phyloP scores from a whole-genome alignment of 2,329 filamentous ascomycete genomes.

The Myriangium duriaei region DNA sequence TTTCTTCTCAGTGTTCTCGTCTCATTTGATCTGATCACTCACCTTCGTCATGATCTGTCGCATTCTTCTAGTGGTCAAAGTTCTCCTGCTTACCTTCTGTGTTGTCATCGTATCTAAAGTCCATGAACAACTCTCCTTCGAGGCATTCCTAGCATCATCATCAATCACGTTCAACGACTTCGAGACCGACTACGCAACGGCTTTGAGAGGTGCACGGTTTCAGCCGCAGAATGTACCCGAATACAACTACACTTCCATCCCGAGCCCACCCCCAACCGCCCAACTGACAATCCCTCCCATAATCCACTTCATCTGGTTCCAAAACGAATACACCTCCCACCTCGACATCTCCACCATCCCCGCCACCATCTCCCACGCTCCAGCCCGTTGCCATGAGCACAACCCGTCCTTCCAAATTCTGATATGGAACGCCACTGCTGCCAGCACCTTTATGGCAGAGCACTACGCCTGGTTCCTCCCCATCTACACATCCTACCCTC shows the following conservation, averaged over 20 bases:
- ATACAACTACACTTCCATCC: conserved; percentile 3
- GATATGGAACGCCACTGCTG: conserved; percentile 13
- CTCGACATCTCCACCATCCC: conserved; percentile 12
- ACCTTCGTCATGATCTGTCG: too few species aligned
- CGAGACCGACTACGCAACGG: conserved; percentile 8
- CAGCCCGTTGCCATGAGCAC: conserved; percentile 9
- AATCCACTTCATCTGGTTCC: conserved; percentile 17
- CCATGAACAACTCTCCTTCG: conserved; percentile 9
- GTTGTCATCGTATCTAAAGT: conserved; percentile 4
- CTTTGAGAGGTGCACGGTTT: conserved; percentile 4
- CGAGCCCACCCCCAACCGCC: neutral
- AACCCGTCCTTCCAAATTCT: conserved; percentile 13
- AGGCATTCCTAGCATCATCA: conserved; percentile 10
- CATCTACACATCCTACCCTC: conserved; percentile 35
- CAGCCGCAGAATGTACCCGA: conserved; percentile 4
- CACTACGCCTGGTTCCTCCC: conserved; percentile 42
- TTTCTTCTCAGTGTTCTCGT: too few species aligned
- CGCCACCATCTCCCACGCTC: conserved; percentile 12
- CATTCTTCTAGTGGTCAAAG: too few species aligned
- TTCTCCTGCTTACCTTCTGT: too few species aligned
- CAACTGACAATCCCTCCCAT: conserved; percentile 11
- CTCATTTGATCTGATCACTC: too few species aligned
- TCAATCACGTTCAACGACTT: conserved; percentile 13
- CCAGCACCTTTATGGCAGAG: conserved; percentile 12
- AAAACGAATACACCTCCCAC: conserved; percentile 13